A percentile compares a stretch with the other conserved stretches of the same genome.
phyloP scores from a whole-genome alignment of 2,329 filamentous ascomycete genomes.

The Ascochyta lentis region DNA sequence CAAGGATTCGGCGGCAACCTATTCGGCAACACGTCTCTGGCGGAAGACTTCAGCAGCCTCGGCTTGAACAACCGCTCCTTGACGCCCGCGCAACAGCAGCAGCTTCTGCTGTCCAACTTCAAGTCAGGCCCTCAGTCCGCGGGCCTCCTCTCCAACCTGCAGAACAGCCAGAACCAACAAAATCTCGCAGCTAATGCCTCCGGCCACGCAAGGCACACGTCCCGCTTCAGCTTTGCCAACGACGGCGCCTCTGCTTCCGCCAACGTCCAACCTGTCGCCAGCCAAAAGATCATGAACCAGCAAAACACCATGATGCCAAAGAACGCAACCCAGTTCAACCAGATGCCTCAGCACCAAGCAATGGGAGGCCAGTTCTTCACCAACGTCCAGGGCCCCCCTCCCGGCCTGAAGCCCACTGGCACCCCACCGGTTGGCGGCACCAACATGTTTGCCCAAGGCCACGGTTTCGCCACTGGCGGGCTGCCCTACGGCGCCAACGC shows the following conservation, averaged over 20 bases:
- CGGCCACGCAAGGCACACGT: constrained; percentile 81
- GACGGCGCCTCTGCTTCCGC: constrained; percentile 67
- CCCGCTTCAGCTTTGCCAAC: constrained; percentile 86
- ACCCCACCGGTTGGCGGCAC: constrained; percentile 83
- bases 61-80: constrained; percentile 71
- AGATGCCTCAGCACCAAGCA: constrained; percentile 60
- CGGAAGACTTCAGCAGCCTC: constrained; percentile 49
- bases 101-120: constrained; percentile 67
- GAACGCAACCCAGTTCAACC: constrained; percentile 56
- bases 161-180: constrained; percentile 54
- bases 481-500: constrained; percentile 67
- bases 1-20: constrained; percentile 57
- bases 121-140: constrained; percentile 60
- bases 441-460: constrained; percentile 88
- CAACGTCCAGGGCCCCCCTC: constrained; percentile 88
- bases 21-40: constrained; percentile 44
- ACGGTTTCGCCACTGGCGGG: constrained; percentile 75
- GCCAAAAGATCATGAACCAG: constrained; percentile 81
- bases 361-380: constrained; percentile 76
- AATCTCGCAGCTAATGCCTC: constrained; percentile 64
- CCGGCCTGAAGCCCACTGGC: constrained; percentile 91
- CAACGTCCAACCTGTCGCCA: constrained; percentile 77
- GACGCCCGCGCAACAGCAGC: constrained; percentile 79
- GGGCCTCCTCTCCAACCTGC: constrained; percentile 59
- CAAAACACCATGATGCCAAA: constrained; percentile 84